Evolutionary conservation across 75 land plant species (phyloP).

Genomic region (Selaginella moellendorffii): DNA sequence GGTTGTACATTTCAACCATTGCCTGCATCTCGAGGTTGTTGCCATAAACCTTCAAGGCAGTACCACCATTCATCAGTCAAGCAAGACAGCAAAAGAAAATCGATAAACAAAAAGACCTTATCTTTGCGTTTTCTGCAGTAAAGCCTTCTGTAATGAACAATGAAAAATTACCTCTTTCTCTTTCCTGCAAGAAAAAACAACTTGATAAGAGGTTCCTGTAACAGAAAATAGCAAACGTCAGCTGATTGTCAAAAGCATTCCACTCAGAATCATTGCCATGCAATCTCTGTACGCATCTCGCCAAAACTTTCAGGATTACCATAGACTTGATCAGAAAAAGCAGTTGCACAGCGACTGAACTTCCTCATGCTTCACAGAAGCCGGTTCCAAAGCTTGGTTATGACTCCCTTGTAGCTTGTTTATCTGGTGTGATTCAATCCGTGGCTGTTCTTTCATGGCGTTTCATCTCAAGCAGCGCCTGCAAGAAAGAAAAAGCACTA

Average conservation of each 20-base stretch:
- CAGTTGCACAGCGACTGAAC: no score
- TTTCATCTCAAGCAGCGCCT: no score
- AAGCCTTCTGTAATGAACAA: constrained; percentile 95
- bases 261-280: constrained; percentile 49
- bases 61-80: neutral
- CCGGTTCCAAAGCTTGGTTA: no score
- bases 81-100: constrained; percentile 6
- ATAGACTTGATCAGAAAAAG: constrained; percentile 96
- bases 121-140: constrained; percentile 96
- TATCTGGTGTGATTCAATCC: no score
- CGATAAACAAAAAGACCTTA: constrained; percentile 85
- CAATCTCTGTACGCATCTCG: constrained; percentile 80
- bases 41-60: constrained; percentile 65
- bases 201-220: no score
- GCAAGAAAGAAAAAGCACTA: no score
- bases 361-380: no score
- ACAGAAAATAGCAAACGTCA: neutral
- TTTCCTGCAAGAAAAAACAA: no score
- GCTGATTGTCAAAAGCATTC: neutral
- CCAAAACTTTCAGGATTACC: constrained; percentile 84
- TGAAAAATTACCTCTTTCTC: constrained; percentile 92
- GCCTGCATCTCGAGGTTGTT: constrained; percentile 98
- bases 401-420: no score
- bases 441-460: no score
- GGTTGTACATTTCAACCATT: constrained; percentile 92